These are phyloP conservation scores for Mycena floridula DNA, from an alignment of 768 basidiomycete genomes.

Conservation along the genomic window DNA sequence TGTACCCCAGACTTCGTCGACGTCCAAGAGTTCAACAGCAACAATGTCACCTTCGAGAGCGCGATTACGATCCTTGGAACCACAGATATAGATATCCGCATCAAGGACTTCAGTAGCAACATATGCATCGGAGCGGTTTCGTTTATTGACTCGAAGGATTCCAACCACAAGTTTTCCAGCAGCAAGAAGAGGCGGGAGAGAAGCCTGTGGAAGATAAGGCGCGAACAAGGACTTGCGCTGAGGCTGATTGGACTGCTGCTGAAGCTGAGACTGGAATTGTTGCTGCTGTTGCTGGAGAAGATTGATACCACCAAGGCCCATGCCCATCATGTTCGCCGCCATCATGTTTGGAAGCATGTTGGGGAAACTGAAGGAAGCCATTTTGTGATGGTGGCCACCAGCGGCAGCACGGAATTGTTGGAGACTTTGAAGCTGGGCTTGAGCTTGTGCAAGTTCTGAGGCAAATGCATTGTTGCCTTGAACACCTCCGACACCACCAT, in stretches of 20 bases:
- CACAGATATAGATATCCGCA: constrained; percentile 98
- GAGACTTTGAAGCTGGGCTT: constrained; percentile 92
- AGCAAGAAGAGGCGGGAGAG: constrained; percentile 90
- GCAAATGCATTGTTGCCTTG: constrained; percentile 60
- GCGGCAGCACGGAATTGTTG: constrained; percentile 96
- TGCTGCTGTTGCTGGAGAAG: constrained; percentile 90
- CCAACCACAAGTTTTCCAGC: constrained; percentile 98
- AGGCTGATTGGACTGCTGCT: constrained; percentile 87
- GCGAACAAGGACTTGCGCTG: constrained; percentile 98
- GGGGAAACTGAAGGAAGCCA: constrained; percentile 96
- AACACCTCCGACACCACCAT: constrained; percentile 68
- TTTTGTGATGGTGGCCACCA: constrained; percentile 92
- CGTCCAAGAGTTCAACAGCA: constrained; percentile 94
- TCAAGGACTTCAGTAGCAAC: constrained; percentile 97
- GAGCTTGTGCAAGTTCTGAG: constrained; percentile 91
- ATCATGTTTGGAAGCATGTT: constrained; percentile 98
- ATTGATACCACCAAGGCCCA: constrained; percentile 76
- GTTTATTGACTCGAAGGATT: constrained; percentile 94
- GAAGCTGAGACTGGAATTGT: constrained; percentile 92
- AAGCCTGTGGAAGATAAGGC: constrained; percentile 96
- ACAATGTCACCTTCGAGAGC: constrained; percentile 98
- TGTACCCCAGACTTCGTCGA: constrained; percentile 96
- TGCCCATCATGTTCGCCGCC: constrained; percentile 94
- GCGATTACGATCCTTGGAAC: constrained; percentile 97
- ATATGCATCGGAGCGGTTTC: constrained; percentile 97